phyloP scores from a whole-genome alignment of 805 yeast species.

The Yarrowia divulgata region DNA sequence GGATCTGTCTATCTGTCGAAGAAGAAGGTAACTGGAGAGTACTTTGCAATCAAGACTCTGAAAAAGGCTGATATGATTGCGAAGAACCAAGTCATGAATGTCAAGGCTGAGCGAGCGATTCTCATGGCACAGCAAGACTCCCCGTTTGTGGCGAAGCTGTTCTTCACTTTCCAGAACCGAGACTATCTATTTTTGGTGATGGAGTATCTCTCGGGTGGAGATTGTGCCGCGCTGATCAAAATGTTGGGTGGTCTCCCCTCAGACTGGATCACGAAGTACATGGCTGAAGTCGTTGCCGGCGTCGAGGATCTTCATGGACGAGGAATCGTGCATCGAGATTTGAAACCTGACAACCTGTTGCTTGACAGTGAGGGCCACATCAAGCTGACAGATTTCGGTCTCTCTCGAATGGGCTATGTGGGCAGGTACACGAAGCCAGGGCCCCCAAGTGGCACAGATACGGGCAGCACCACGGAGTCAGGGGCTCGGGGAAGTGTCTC shows the following conservation, averaged over 20 bases:
- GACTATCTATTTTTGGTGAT: constrained; percentile 90
- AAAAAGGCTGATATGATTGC: constrained; percentile 96
- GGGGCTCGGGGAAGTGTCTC: constrained; percentile 25
- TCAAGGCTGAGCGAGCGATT: constrained; percentile 94
- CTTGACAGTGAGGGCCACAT: constrained; percentile 88
- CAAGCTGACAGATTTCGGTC: constrained; percentile 93
- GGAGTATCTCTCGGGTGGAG: constrained; percentile 98
- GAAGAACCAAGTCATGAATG: constrained; percentile 94
- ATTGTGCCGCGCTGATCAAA: constrained; percentile 83
- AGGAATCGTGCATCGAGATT: constrained; percentile 92
- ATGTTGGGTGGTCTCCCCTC: constrained; percentile 83
- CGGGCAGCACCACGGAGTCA: constrained; percentile 19
- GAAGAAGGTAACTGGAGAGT: constrained; percentile 86
- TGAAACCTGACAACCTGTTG: constrained; percentile 91
- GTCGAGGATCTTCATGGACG: constrained; percentile 86
- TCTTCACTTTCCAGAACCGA: constrained; percentile 85
- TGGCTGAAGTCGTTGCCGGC: constrained; percentile 90
- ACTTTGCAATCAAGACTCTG: constrained; percentile 91
- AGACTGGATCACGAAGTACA: constrained; percentile 79
- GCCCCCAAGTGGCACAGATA: neutral
- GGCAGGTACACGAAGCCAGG: constrained; percentile 64
- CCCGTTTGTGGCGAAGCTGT: constrained; percentile 89
- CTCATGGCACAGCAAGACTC: constrained; percentile 96
- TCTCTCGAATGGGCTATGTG: constrained; percentile 86
- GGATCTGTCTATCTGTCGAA: constrained; percentile 92